A percentile compares a stretch with the other conserved stretches of the same genome.
Conservation (phyloP, 1,284 basidiomycete species). For the Volvariella surrecta region DNA sequence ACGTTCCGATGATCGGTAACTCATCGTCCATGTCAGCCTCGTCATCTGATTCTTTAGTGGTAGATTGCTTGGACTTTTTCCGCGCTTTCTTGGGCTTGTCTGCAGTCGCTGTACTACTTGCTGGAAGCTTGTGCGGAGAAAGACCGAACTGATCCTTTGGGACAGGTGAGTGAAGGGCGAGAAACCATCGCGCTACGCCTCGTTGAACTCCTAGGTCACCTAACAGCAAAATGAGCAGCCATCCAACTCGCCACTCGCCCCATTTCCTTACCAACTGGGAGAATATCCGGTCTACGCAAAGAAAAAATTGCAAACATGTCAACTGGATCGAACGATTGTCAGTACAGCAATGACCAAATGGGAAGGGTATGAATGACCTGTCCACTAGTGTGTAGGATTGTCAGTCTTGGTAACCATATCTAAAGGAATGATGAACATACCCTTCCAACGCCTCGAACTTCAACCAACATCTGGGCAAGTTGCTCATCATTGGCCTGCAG, state of each 20-base stretch:
- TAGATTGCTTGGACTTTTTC: slow-evolving; percentile 17
- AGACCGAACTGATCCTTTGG: slow-evolving; percentile 38
- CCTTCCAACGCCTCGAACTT: slow-evolving; percentile 74
- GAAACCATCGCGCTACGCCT: slow-evolving; percentile 68
- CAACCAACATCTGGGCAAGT: slow-evolving; percentile 65
- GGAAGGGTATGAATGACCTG: no score
- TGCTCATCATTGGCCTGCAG: slow-evolving; percentile 67
- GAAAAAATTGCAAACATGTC: slow-evolving; percentile 91
- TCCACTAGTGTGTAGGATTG: slow-evolving; percentile 30
- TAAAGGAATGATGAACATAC: slow-evolving; percentile 29
- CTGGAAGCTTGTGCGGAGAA: slow-evolving; percentile 45
- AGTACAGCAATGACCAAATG: not conserved
- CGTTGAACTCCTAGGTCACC: slow-evolving; percentile 81
- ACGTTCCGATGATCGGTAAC: not conserved
- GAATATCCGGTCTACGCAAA: slow-evolving; percentile 72
- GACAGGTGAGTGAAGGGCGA: slow-evolving; percentile 46
- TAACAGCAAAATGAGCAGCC: slow-evolving; percentile 15
- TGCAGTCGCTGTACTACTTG: slow-evolving; percentile 14
- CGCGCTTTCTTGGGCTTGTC: slow-evolving; percentile 18
- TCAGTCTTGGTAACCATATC: slow-evolving; percentile 3
- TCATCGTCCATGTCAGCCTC: slow-evolving; percentile 6
- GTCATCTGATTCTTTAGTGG: slow-evolving; percentile 12
- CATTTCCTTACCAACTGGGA: slow-evolving; percentile 54
- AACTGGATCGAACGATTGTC: slow-evolving; percentile 29
- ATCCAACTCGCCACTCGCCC: slow-evolving; percentile 1